A percentile compares a stretch with the other conserved stretches of the same genome.
Conservation (phyloP, 2,329 filamentous ascomycete species). For the Colletotrichum phormii region DNA sequence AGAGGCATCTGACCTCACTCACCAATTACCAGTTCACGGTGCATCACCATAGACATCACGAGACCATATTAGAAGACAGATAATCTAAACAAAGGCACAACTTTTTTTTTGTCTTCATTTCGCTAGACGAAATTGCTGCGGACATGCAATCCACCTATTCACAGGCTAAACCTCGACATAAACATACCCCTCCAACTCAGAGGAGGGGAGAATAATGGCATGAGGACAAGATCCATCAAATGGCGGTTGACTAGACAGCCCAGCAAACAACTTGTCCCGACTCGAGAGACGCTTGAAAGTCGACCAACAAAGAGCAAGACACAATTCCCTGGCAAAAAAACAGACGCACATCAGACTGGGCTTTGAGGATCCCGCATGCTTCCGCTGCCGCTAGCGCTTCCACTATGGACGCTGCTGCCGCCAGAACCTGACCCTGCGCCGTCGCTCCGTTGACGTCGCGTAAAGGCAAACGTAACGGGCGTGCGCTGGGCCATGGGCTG, state of each 20-base stretch:
- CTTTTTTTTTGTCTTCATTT: conserved; percentile 21
- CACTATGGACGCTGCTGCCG: conserved; percentile 46
- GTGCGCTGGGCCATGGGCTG: conserved; percentile 36
- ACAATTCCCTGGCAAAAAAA: neutral
- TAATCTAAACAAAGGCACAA: conserved; percentile 34
- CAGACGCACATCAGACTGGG: conserved; percentile 47
- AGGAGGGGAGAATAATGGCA: neutral
- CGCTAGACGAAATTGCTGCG: conserved; percentile 20
- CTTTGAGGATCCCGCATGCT: conserved; percentile 65
- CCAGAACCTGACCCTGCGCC: conserved; percentile 35
- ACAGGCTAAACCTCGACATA: neutral
- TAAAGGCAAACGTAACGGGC: conserved; percentile 38
- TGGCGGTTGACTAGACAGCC: neutral
- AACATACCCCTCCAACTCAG: neutral
- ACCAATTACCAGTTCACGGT: too few relatives aligned
- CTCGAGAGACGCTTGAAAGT: conserved; percentile 2
- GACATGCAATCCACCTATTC: neutral
- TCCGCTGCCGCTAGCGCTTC: conserved; percentile 59
- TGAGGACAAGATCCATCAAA: neutral
- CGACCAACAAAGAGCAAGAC: conserved; percentile 26
- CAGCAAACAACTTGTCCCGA: conserved; percentile 20
- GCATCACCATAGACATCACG: neutral
- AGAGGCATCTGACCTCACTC: too few relatives aligned
- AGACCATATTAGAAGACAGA: neutral
- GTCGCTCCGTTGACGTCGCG: conserved; percentile 27